Conservation (phyloP, 2,329 filamentous ascomycete genomes). For the Pseudogymnoascus pannorum region DNA sequence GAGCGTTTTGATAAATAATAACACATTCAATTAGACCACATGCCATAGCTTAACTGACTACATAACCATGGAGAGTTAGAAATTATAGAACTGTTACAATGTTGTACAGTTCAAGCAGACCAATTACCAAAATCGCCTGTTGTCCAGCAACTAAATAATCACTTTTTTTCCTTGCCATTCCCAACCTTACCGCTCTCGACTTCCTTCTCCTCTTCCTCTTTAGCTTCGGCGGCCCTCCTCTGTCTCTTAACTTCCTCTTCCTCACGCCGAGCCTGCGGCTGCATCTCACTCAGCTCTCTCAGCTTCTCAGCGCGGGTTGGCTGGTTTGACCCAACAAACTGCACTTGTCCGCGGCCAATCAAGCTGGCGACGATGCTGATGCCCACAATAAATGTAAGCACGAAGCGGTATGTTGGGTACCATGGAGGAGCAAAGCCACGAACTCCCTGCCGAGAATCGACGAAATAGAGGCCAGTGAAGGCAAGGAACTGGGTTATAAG, state of each 20-base stretch:
- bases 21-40: too few relatives aligned
- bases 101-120: too few relatives aligned
- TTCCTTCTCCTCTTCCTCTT: not conserved
- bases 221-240: not conserved
- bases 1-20: too few relatives aligned
- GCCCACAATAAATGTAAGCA: conserved; percentile 84
- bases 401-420: conserved; percentile 87
- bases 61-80: too few relatives aligned
- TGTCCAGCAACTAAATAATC: too few relatives aligned
- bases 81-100: too few relatives aligned
- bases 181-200: too few relatives aligned
- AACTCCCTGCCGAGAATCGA: conserved; percentile 65
- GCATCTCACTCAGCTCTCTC: not conserved
- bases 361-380: conserved; percentile 72
- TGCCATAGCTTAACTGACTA: too few relatives aligned
- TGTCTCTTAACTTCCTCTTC: not conserved
- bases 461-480: conserved; percentile 81
- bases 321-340: not conserved
- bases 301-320: not conserved
- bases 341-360: conserved; percentile 72
- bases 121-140: too few relatives aligned
- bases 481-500: conserved; percentile 79
- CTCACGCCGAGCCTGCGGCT: not conserved
- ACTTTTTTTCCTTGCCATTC: too few relatives aligned
- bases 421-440: conserved; percentile 75